Evolutionary conservation across 2,329 filamentous ascomycete genomes (phyloP).

Genomic region (Macrophomina tecta): DNA sequence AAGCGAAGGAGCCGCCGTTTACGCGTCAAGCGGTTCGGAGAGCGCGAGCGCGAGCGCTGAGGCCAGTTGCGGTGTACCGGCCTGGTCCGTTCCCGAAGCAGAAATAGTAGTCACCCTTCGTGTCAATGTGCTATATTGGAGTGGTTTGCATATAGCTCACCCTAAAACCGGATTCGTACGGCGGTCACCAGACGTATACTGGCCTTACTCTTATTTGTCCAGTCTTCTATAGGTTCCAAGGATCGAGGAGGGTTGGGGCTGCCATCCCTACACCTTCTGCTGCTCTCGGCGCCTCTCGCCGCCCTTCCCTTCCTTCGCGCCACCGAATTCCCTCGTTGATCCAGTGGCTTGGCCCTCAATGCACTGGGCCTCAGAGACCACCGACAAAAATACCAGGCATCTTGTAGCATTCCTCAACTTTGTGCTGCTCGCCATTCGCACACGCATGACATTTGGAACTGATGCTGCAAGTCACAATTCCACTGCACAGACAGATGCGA

Average conservation of each 20-base stretch:
- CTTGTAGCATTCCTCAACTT: not conserved
- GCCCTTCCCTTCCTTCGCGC: not conserved
- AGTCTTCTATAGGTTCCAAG: not conserved
- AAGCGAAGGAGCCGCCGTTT: slow-evolving; percentile 19
- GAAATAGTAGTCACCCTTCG: slow-evolving; percentile 1
- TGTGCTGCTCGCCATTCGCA: not conserved
- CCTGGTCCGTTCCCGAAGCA: not conserved
- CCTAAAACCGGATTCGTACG: slow-evolving; percentile 8
- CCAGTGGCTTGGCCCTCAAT: not conserved
- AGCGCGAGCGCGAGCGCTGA: not conserved
- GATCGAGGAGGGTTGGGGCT: not conserved
- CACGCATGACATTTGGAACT: not conserved
- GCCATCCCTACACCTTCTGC: slow-evolving; percentile 9
- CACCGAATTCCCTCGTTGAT: not conserved
- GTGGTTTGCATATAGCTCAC: not conserved
- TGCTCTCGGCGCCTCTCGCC: not conserved
- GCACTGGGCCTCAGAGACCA: not conserved
- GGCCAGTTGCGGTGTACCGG: not conserved
- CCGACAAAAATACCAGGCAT: not conserved
- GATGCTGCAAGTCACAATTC: not conserved
- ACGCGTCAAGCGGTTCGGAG: slow-evolving; percentile 11
- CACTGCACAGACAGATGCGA: not conserved
- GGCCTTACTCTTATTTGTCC: not conserved
- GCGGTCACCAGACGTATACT: not conserved
- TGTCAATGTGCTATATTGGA: not conserved